Evolutionary conservation across 2,329 filamentous ascomycete species (phyloP).

Genomic region (Cladosporium sp.): DNA sequence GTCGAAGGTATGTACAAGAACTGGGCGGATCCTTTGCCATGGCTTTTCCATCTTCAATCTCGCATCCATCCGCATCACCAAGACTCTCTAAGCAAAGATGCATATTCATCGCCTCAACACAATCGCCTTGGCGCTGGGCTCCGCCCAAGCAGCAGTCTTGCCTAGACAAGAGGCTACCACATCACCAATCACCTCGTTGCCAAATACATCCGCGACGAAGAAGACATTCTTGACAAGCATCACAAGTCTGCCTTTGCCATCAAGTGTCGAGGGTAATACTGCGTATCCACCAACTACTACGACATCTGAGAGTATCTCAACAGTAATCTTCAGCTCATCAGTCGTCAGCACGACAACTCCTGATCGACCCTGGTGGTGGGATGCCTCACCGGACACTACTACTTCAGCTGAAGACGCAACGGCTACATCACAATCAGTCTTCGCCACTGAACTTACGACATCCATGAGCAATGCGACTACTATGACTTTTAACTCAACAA

Average conservation of each 20-base stretch:
- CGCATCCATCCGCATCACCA: neutral
- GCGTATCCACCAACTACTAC: constrained; percentile 10
- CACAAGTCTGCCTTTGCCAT: constrained; percentile 7
- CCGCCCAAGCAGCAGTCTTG: constrained; percentile 5
- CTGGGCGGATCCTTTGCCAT: constrained; percentile 2
- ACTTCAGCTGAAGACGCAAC: neutral
- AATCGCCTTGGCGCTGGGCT: constrained; percentile 1
- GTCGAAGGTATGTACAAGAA: constrained; percentile 8
- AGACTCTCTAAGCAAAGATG: neutral
- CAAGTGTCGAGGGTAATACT: constrained; percentile 9
- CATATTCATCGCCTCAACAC: constrained; percentile 5
- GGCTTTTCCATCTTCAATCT: constrained; percentile 4
- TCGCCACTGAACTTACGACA: constrained; percentile 4
- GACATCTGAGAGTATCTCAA: neutral
- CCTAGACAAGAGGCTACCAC: constrained; percentile 9
- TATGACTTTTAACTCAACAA: neutral
- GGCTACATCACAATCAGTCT: neutral
- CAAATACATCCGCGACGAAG: constrained; percentile 4
- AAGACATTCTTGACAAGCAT: constrained; percentile 8
- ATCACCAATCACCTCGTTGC: constrained; percentile 2
- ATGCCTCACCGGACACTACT: neutral
- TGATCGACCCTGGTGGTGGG: neutral
- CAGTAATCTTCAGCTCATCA: neutral
- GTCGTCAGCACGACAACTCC: neutral
- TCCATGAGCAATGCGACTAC: neutral